These are phyloP conservation scores for Lepiota brunneoincarnata DNA, from an alignment of 768 basidiomycete species.

Conservation along the genomic window DNA sequence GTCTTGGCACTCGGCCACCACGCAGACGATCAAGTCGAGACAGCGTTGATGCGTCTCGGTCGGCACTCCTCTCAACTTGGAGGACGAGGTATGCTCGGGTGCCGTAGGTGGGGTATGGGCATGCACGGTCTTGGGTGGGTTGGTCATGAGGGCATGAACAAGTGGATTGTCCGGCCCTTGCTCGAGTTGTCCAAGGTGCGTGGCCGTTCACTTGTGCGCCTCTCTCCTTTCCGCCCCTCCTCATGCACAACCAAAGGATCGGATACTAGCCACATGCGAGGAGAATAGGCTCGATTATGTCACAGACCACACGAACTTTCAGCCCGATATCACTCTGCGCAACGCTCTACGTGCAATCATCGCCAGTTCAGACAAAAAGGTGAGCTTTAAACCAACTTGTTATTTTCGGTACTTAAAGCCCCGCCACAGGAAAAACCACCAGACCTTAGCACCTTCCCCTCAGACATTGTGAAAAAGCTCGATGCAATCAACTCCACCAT, in stretches of 20 bases:
- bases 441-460: constrained; percentile 21
- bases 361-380: constrained; percentile 3
- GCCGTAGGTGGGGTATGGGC: constrained; percentile 83
- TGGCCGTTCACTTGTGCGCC: neutral
- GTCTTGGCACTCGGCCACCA: constrained; percentile 73
- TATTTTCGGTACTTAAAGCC: neutral
- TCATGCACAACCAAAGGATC: constrained; percentile 59
- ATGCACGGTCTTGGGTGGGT: constrained; percentile 32
- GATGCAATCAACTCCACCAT: constrained; percentile 28
- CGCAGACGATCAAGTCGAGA: constrained; percentile 83
- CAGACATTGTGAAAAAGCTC: constrained; percentile 30
- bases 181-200: constrained; percentile 66
- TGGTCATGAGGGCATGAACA: constrained; percentile 57
- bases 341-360: constrained; percentile 39
- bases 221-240: no score
- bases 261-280: constrained; percentile 78
- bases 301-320: constrained; percentile 69
- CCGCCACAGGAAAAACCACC: constrained; percentile 6
- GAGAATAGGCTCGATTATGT: constrained; percentile 59
- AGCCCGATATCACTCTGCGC: constrained; percentile 67
- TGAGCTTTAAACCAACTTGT: neutral
- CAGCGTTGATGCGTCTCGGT: constrained; percentile 66
- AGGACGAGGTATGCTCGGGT: constrained; percentile 63
- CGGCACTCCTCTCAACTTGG: constrained; percentile 55
- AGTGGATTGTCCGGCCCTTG: constrained; percentile 73